Evolutionary conservation across 768 basidiomycete species (phyloP), one percentile per base, ranked within the genome.

Genomic region (Termitomyces sp.): DNA sequence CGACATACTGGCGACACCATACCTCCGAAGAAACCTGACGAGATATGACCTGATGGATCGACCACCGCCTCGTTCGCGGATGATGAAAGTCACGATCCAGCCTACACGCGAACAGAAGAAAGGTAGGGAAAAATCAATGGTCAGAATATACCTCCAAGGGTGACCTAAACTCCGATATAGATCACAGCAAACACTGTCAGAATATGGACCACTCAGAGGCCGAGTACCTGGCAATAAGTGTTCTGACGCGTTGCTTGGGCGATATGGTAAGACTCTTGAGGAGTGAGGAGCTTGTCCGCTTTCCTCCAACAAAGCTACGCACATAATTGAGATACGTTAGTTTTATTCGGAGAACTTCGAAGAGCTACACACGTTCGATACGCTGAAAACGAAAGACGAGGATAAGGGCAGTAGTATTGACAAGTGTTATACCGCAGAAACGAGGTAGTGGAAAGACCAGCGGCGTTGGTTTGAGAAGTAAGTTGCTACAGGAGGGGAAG

Each of bases 391-490:
- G 66, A 54, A 74, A 73, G 2, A 68, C 64, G 13, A 65, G 50
- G 8, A 56, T 57, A 18, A 72, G 57, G 10, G 63, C 46, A 6
- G 64, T 30, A 5, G 64, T 55, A 43, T 73, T 87, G 30, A 73
- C 38, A 33, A 80, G 43, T 0, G 84, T 80, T 18, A 90, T 45
- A 1, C 77, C 81, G 1, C 65, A 0, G 83, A 86, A 26, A 26
- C 26, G 35, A 88, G 73, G 65, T 83, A 89, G 64, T 87, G 82
- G 61, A 83, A 82, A 3, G 80, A 83, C 86, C n/a, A n/a, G n/a
- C n/a, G n/a, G n/a, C n/a, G n/a, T n/a, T n/a, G n/a, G n/a, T n/a
- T n/a, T n/a, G n/a, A n/a, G n/a, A n/a, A n/a, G 52, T 84, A 80
- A 0, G 89, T 91, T 0, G 88, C 77, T 0, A 83, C 75, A 24